These are phyloP conservation scores for Rhodotorula graminis DNA, from an alignment of 768 basidiomycete genomes.

Conservation along the genomic window DNA sequence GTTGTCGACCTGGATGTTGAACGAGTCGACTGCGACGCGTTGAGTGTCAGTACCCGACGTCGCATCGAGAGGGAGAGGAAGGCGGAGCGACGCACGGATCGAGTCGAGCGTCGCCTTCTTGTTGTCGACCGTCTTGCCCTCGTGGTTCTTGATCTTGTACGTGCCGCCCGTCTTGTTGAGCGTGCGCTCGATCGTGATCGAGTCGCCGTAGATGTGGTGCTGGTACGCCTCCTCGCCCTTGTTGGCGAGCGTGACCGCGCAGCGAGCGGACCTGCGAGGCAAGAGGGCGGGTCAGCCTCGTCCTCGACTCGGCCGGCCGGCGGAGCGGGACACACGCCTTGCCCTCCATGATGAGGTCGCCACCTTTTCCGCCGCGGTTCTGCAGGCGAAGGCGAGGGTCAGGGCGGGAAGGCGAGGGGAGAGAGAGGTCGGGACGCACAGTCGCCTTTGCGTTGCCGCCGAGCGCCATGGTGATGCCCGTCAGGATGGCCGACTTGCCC, in stretches of 20 bases:
- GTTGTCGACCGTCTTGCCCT: conserved; percentile 62
- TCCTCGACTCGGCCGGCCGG: not conserved
- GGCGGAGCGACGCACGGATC: conserved; percentile 52
- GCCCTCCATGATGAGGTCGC: conserved; percentile 37
- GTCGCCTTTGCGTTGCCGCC: conserved; percentile 90
- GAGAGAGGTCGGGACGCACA: conserved; percentile 76
- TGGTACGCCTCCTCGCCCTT: conserved; percentile 84
- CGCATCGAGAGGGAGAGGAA: not conserved
- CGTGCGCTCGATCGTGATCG: conserved; percentile 74
- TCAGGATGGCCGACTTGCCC: conserved; percentile 51
- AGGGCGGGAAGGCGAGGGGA: conserved; percentile 57
- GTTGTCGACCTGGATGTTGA: conserved; percentile 88
- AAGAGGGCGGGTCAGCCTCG: not conserved
- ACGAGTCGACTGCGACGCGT: conserved; percentile 60
- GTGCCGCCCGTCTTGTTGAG: conserved; percentile 73
- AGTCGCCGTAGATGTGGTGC: conserved; percentile 75
- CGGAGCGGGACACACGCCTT: conserved; percentile 5
- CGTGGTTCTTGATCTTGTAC: conserved; percentile 73
- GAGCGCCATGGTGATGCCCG: conserved; percentile 85
- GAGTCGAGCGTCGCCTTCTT: conserved; percentile 79
- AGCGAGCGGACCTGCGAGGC: conserved; percentile 60
- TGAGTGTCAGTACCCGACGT: not conserved
- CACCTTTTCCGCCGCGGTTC: conserved; percentile 39
- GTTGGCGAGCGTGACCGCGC: conserved; percentile 79
- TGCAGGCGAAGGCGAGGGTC: not conserved